Conservation (phyloP, 495 filamentous ascomycete species). For the Penicillium steckii region DNA sequence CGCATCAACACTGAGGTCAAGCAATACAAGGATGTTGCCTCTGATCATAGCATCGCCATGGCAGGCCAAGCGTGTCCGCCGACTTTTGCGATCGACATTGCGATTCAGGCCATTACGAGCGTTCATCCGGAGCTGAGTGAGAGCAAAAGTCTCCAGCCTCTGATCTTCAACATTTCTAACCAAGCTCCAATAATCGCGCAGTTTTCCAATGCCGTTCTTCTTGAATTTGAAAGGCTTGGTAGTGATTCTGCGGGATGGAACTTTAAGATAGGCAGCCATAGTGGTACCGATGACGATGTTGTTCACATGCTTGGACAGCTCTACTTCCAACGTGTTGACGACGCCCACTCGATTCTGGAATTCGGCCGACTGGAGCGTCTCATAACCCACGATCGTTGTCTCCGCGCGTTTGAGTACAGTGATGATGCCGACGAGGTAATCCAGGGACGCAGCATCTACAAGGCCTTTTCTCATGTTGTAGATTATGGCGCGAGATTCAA, state of each 20-base stretch:
- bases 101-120: constrained; percentile 45
- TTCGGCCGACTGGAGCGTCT: constrained; percentile 46
- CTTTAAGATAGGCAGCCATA: background rate
- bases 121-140: constrained; percentile 34
- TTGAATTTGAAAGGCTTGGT: background rate
- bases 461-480: constrained; percentile 44
- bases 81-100: constrained; percentile 45
- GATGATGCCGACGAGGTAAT: constrained; percentile 48
- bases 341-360: constrained; percentile 16
- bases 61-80: constrained; percentile 50
- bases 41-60: constrained; percentile 43
- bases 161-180: background rate
- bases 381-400: constrained; percentile 35
- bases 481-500: constrained; percentile 47
- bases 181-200: background rate
- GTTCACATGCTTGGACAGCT: background rate
- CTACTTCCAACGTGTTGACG: background rate
- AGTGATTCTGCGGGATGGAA: background rate
- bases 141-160: background rate
- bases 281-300: background rate
- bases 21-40: constrained; percentile 36
- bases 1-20: constrained; percentile 45
- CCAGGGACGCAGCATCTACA: constrained; percentile 50
- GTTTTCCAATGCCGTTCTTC: background rate
- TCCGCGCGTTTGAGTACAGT: constrained; percentile 31